Conservation (phyloP, 1,139 yeast species). For the Saccharomyces hybrid region DNA sequence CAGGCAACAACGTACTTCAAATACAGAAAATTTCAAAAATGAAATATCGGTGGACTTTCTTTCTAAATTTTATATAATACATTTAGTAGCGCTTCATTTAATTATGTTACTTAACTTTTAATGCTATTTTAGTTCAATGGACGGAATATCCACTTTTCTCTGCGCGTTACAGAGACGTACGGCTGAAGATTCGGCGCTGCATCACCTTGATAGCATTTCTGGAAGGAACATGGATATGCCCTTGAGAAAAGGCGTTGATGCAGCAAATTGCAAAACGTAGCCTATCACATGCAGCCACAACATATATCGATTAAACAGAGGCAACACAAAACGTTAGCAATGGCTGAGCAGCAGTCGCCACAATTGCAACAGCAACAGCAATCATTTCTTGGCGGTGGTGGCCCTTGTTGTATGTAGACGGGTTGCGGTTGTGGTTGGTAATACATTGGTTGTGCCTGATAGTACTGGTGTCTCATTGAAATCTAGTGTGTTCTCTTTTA, state of each 20-base stretch:
- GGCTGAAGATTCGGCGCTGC: neutral
- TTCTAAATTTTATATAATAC: neutral
- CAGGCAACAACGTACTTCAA: neutral
- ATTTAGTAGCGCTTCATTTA: neutral
- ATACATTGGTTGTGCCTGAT: neutral
- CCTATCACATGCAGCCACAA: neutral
- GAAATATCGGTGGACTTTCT: neutral
- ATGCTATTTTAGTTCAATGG: neutral
- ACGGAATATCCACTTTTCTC: neutral
- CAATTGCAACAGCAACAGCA: neutral
- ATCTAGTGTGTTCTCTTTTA: neutral
- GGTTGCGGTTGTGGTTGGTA: constrained; percentile 6
- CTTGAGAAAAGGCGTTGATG: neutral
- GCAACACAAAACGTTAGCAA: constrained; percentile 9
- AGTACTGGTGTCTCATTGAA: neutral
- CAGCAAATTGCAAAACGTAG: neutral
- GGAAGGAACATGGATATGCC: neutral
- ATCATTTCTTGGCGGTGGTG: constrained; percentile 6
- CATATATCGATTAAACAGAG: constrained; percentile 5
- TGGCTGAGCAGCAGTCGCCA: constrained; percentile 4
- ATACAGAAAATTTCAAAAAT: neutral
- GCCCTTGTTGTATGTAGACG: constrained; percentile 10
- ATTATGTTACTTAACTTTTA: neutral
- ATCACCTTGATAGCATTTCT: neutral
- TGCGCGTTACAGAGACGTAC: neutral